These are phyloP conservation scores for Didymella glomerata DNA, from an alignment of 2,329 filamentous ascomycete species.

Conservation along the genomic window DNA sequence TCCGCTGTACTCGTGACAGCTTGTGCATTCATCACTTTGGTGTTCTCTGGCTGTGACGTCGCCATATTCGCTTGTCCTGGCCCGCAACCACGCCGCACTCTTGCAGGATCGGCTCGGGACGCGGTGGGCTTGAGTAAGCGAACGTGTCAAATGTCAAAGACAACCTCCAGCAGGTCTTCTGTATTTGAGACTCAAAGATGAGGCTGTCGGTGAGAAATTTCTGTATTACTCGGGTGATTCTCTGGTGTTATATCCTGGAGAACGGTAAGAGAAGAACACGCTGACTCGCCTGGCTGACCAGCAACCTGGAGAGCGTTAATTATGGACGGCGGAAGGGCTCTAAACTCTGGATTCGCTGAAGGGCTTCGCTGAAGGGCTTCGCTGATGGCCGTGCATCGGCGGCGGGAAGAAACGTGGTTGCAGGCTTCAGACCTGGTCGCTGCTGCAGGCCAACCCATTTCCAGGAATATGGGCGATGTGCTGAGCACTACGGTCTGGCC, in stretches of 20 bases:
- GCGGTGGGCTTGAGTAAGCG: slow-evolving; percentile 3
- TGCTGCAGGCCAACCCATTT: slow-evolving; percentile 9
- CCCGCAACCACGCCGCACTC: slow-evolving; percentile 7
- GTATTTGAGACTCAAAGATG: neutral
- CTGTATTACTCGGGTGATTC: neutral
- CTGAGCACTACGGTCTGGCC: slow-evolving; percentile 12
- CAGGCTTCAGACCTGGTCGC: slow-evolving; percentile 16
- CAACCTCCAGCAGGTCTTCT: neutral
- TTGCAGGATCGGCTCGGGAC: slow-evolving; percentile 15
- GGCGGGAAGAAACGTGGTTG: slow-evolving; percentile 22
- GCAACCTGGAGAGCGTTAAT: slow-evolving; percentile 1
- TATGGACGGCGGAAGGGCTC: slow-evolving; percentile 7
- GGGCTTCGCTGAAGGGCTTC: slow-evolving; percentile 1
- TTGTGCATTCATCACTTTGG: neutral
- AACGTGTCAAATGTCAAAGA: slow-evolving; percentile 8
- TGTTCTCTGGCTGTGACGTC: slow-evolving; percentile 8
- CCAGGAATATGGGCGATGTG: neutral
- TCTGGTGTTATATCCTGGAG: neutral
- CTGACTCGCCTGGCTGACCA: neutral
- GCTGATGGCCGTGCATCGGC: slow-evolving; percentile 10
- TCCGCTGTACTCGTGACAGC: neutral
- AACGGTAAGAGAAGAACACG: slow-evolving; percentile 4
- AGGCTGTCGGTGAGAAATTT: neutral
- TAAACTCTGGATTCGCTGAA: slow-evolving; percentile 2
- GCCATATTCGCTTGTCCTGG: slow-evolving; percentile 4